These are phyloP conservation scores for Jamesozyma lodderae DNA, from an alignment of 805 yeast genomes.

Conservation along the genomic window DNA sequence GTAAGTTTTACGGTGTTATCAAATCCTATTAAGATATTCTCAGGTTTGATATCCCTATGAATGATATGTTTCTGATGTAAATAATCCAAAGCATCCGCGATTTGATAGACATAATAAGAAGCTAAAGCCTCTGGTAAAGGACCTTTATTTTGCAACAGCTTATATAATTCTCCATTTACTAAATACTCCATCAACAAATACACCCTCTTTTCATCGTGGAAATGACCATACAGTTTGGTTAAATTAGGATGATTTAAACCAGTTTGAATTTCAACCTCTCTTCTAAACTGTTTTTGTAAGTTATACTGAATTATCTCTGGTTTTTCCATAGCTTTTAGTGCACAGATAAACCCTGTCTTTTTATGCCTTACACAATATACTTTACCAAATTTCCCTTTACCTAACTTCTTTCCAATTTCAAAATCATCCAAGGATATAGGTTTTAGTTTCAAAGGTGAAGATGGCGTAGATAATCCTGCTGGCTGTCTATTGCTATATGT, in stretches of 20 bases:
- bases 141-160: slow-evolving; percentile 53
- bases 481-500: not conserved
- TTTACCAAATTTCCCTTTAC: slow-evolving; percentile 89
- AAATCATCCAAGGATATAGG: slow-evolving; percentile 41
- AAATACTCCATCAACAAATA: slow-evolving; percentile 81
- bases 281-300: slow-evolving; percentile 74
- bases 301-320: slow-evolving; percentile 64
- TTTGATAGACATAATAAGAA: slow-evolving; percentile 71
- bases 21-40: slow-evolving; percentile 71
- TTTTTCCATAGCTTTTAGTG: slow-evolving; percentile 86
- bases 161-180: slow-evolving; percentile 78
- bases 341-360: slow-evolving; percentile 69
- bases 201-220: slow-evolving; percentile 71
- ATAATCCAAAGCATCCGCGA: slow-evolving; percentile 69
- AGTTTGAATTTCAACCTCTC: slow-evolving; percentile 89
- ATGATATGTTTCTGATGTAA: slow-evolving; percentile 73
- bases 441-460: slow-evolving; percentile 5
- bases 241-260: slow-evolving; percentile 70
- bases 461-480: not conserved
- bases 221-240: slow-evolving; percentile 74
- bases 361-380: slow-evolving; percentile 84
- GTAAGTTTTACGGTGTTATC: slow-evolving; percentile 74
- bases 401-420: slow-evolving; percentile 79
- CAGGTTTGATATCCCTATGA: slow-evolving; percentile 92
- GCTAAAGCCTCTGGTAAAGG: slow-evolving; percentile 68